Evolutionary conservation across 768 basidiomycete genomes (phyloP).

Genomic region (Strobilomyces dryophilus): DNA sequence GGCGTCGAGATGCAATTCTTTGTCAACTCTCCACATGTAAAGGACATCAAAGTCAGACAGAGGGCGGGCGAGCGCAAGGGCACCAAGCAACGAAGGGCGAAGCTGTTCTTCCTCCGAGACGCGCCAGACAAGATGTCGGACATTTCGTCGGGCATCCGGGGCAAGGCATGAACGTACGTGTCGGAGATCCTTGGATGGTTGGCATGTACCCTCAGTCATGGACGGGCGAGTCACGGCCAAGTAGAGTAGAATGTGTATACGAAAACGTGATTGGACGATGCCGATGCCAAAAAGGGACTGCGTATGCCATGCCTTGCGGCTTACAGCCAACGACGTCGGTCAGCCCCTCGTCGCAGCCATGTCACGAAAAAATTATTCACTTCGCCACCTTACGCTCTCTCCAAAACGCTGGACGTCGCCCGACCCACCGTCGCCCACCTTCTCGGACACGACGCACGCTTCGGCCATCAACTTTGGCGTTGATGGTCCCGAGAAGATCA

Average conservation of each 20-base stretch:
- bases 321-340: constrained; percentile 12
- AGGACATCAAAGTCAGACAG: constrained; percentile 78
- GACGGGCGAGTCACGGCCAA: background rate
- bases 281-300: constrained; percentile 16
- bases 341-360: constrained; percentile 25
- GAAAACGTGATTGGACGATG: background rate
- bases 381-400: constrained; percentile 50
- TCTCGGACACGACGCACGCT: constrained; percentile 74
- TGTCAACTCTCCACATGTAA: constrained; percentile 80
- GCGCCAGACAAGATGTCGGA: constrained; percentile 82
- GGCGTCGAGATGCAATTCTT: constrained; percentile 94
- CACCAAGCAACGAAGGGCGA: constrained; percentile 65
- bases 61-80: constrained; percentile 45
- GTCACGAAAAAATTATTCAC: constrained; percentile 53
- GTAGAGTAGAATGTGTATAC: constrained; percentile 6
- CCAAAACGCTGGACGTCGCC: constrained; percentile 45
- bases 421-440: constrained; percentile 76
- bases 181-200: background rate
- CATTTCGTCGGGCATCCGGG: constrained; percentile 47
- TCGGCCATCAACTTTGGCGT: constrained; percentile 75
- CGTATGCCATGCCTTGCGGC: constrained; percentile 8
- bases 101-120: constrained; percentile 79
- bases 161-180: constrained; percentile 22
- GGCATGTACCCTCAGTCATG: constrained; percentile 1
- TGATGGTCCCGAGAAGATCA: constrained; percentile 75